Conservation (phyloP, 805 yeast species). For the Lipomyces kockii region DNA sequence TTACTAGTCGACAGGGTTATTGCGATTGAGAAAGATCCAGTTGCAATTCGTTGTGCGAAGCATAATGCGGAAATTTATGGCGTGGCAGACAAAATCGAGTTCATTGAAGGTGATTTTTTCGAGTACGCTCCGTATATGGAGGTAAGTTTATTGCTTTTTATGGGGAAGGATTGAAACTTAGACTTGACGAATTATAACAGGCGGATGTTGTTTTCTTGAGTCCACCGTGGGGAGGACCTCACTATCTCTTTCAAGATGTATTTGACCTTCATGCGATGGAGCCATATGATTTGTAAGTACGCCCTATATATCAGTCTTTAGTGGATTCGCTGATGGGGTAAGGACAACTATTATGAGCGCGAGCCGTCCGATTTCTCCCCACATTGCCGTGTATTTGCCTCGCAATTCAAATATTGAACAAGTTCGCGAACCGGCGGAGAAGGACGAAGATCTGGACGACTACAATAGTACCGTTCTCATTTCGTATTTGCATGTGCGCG, state of each 20-base stretch:
- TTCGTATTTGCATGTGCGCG: slow-evolving; percentile 21
- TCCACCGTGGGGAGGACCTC: slow-evolving; percentile 81
- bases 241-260: slow-evolving; percentile 21
- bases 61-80: slow-evolving; percentile 66
- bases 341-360: slow-evolving; percentile 15
- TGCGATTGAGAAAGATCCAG: slow-evolving; percentile 65
- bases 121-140: slow-evolving; percentile 32
- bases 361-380: slow-evolving; percentile 23
- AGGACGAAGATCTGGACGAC: background rate
- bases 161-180: slow-evolving; percentile 39
- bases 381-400: slow-evolving; percentile 37
- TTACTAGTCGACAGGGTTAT: slow-evolving; percentile 51
- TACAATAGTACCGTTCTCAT: slow-evolving; percentile 6
- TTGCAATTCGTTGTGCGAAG: slow-evolving; percentile 66
- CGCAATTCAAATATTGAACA: slow-evolving; percentile 35
- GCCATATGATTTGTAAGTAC: slow-evolving; percentile 32
- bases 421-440: slow-evolving; percentile 10
- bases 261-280: slow-evolving; percentile 31
- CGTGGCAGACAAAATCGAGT: slow-evolving; percentile 56
- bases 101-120: slow-evolving; percentile 56
- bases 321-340: background rate
- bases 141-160: background rate
- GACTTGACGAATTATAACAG: background rate
- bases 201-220: slow-evolving; percentile 70
- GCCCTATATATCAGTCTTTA: background rate